These are phyloP conservation scores for Tardiomyces blankii DNA, from an alignment of 1,139 yeast genomes.

Conservation along the genomic window DNA sequence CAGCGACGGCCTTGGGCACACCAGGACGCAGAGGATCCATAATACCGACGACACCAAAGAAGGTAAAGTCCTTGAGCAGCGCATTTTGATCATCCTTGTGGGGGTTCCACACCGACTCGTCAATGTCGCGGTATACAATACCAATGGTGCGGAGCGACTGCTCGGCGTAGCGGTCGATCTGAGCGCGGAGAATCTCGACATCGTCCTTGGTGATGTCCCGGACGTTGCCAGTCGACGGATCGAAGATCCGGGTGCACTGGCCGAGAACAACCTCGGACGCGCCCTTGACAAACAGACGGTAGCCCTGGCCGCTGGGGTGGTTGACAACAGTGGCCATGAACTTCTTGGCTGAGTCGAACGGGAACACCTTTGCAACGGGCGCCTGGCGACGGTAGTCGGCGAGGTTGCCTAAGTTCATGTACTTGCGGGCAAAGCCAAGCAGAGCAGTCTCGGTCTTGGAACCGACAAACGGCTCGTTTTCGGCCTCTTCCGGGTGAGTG, in stretches of 20 bases:
- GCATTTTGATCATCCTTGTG: constrained; percentile 32
- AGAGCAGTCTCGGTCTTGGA: constrained; percentile 93
- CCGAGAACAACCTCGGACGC: constrained; percentile 83
- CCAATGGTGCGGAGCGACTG: constrained; percentile 81
- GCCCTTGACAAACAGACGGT: constrained; percentile 71
- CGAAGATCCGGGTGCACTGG: constrained; percentile 33
- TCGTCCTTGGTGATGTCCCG: constrained; percentile 25
- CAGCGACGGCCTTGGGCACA: constrained; percentile 76
- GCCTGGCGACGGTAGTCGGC: constrained; percentile 30
- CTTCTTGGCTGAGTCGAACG: constrained; percentile 87
- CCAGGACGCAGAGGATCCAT: constrained; percentile 91
- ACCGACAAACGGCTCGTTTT: constrained; percentile 53
- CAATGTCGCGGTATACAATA: constrained; percentile 64
- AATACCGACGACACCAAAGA: constrained; percentile 70
- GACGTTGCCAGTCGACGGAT: constrained; percentile 20
- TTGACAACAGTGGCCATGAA: constrained; percentile 78
- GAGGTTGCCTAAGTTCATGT: constrained; percentile 41
- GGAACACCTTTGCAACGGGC: constrained; percentile 57
- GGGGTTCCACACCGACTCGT: constrained; percentile 46
- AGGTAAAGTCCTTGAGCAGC: constrained; percentile 18
- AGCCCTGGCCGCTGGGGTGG: constrained; percentile 32
- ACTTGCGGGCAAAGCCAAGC: constrained; percentile 51
- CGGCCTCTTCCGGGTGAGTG: constrained; percentile 20
- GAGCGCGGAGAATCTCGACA: constrained; percentile 25
- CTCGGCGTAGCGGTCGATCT: constrained; percentile 57